Evolutionary conservation across 202 grass and related monocot genomes (phyloP).

Genomic region (Brachypodium distachyon): DNA sequence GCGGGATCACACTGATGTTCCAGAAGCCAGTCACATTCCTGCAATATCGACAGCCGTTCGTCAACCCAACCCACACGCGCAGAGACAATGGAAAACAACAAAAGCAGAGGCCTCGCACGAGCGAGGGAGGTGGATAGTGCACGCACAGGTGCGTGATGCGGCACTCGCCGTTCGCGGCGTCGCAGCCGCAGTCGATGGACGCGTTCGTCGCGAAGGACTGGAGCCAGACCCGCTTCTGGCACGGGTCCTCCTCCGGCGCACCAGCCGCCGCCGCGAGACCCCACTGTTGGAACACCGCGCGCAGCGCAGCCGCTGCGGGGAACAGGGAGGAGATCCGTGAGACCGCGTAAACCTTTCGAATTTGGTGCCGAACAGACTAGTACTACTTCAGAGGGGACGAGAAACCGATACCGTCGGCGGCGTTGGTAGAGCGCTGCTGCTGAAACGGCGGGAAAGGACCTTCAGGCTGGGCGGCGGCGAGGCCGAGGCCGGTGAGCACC

Average conservation of each 20-base stretch:
- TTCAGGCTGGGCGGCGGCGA: not conserved
- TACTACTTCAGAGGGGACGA: not conserved
- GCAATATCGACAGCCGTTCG: not conserved
- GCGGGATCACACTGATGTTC: conserved; percentile 28
- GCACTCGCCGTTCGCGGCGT: not conserved
- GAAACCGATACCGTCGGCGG: conserved; percentile 11
- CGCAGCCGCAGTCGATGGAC: conserved; percentile 21
- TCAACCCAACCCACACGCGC: not conserved
- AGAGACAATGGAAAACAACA: not conserved
- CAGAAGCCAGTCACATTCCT: conserved; percentile 34
- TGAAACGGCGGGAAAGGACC: not conserved
- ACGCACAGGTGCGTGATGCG: conserved; percentile 32
- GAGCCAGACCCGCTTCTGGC: not conserved
- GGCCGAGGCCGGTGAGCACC: not conserved
- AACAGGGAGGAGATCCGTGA: conserved; percentile 12
- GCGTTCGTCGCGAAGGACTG: not conserved
- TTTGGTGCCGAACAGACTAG: not conserved
- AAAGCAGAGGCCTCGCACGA: not conserved
- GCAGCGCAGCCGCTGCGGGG: conserved; percentile 17
- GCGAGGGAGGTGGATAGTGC: not conserved
- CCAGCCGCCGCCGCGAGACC: not conserved
- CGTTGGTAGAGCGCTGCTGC: not conserved
- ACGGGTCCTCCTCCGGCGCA: not conserved
- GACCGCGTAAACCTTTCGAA: not conserved
- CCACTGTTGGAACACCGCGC: conserved; percentile 8